These are phyloP conservation scores for Ambrosiella beaveri DNA, from an alignment of 2,329 filamentous ascomycete species.

Conservation along the genomic window DNA sequence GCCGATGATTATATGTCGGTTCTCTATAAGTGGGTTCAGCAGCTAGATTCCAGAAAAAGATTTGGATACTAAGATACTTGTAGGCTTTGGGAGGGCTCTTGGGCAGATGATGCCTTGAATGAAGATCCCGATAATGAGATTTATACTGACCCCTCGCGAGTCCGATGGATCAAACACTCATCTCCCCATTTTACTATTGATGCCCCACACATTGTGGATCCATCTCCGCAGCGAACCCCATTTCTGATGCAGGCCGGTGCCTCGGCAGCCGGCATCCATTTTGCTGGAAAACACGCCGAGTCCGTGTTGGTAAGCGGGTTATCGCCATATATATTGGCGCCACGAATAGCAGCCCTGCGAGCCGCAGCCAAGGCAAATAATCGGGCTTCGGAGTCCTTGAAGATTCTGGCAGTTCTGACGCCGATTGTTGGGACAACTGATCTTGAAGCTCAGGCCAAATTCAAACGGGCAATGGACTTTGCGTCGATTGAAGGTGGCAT, in stretches of 20 bases:
- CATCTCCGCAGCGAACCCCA: conserved; percentile 45
- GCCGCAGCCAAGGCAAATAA: conserved; percentile 30
- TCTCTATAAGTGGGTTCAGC: conserved; percentile 32
- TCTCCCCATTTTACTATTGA: conserved; percentile 43
- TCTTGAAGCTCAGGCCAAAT: conserved; percentile 33
- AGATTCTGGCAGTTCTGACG: conserved; percentile 41
- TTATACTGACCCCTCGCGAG: conserved; percentile 27
- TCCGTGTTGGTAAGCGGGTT: conserved; percentile 46
- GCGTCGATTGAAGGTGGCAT: conserved; percentile 41
- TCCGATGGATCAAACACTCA: conserved; percentile 44
- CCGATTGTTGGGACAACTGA: conserved; percentile 42
- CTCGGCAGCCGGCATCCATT: conserved; percentile 39
- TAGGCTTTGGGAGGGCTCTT: conserved; percentile 27
- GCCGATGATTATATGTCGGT: conserved; percentile 43
- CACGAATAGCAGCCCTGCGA: conserved; percentile 40
- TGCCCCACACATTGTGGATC: conserved; percentile 43
- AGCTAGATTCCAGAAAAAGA: not conserved
- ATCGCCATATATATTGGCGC: conserved; percentile 34
- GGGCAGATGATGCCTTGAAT: conserved; percentile 43
- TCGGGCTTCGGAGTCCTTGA: conserved; percentile 37
- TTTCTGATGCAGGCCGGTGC: conserved; percentile 48
- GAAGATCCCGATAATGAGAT: conserved; percentile 34
- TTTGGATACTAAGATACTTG: not conserved
- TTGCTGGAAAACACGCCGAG: conserved; percentile 47
- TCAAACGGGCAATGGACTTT: conserved; percentile 36